Base-by-base conservation (phyloP, 2,329 filamentous ascomycete genomes). In the Exserohilum turcica region DNA sequence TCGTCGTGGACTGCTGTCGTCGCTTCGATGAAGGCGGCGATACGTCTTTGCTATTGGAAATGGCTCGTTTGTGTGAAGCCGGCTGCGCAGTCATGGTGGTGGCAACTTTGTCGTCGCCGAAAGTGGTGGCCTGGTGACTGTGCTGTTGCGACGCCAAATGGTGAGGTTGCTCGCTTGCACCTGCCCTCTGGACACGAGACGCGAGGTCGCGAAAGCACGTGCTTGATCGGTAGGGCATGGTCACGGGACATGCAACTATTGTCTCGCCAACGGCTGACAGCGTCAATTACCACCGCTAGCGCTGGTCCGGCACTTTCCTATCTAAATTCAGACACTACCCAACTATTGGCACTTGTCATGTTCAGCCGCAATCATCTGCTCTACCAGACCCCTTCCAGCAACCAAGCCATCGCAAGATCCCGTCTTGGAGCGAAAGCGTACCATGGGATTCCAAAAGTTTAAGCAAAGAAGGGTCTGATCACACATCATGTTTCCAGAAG, bases 1-100 rank as follows among this genome's bases (percentile, higher is more conserved):
- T 85, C 4, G 81, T 81, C 5, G 79, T 79, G 3, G 82, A 79
- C 48, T 79, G 77, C 44, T 82, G 76, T 64, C 81, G 83, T 33
- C 83, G 77, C 68, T 83, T 86, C 12, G 80, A 63, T 18, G 82
- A 78, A 43, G 84, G 84, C 38, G 84, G 84, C 48, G 84, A 86
- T 38, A 86, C 78, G 44, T 77, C 72, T 48, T 74, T 68, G 51
- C 77, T 72, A 56, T 71, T 67, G 6, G 75, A 73, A 45, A 64
- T 72, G 13, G 68, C 59, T 29, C 78, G 70, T 60, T 80, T 76
- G 35, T 59, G 57, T 6, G 63, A 24, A 3, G 31, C 32, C 18
- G 65, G 57, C 10, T 58, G 61, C 10, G 57, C 48, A 12, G 56
- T 10, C 71, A 73, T 73, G 2, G 29, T 50, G 33, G 5, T n/a